Conservation (phyloP, 208 protist species). For the Trichomonas tenax region DNA sequence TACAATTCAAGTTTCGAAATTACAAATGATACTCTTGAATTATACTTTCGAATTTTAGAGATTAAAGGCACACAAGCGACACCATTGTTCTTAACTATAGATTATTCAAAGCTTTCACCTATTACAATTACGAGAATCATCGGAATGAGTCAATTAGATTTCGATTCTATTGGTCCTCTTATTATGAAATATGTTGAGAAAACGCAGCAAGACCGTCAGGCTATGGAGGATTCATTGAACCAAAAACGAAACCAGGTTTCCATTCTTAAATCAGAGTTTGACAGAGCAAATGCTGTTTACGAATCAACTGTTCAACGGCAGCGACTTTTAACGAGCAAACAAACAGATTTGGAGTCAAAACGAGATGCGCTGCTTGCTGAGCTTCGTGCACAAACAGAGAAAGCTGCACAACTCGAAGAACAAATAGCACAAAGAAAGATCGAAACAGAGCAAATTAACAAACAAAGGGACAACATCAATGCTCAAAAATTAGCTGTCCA, state of each 20-base stretch:
- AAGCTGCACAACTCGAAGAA: background rate
- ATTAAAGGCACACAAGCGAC: background rate
- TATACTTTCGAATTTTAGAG: background rate
- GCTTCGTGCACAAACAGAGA: background rate
- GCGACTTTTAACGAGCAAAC: background rate
- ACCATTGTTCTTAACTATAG: background rate
- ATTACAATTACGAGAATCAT: background rate
- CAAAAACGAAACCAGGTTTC: background rate
- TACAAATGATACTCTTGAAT: background rate
- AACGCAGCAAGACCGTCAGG: background rate
- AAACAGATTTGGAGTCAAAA: background rate
- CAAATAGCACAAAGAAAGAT: background rate
- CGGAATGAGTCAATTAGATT: background rate
- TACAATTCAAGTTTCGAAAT: background rate
- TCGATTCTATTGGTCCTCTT: background rate
- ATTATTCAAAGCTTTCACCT: background rate
- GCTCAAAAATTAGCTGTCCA: background rate
- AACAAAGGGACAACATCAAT: background rate
- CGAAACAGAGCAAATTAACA: background rate
- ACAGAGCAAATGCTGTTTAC: background rate
- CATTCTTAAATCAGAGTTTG: background rate
- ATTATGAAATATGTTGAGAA: background rate
- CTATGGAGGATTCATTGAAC: background rate
- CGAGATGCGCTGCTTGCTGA: background rate
- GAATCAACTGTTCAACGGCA: background rate